Evolutionary conservation across 371 early-diverging fungal genomes (phyloP).

Genomic region (Synchytrium microbalum): DNA sequence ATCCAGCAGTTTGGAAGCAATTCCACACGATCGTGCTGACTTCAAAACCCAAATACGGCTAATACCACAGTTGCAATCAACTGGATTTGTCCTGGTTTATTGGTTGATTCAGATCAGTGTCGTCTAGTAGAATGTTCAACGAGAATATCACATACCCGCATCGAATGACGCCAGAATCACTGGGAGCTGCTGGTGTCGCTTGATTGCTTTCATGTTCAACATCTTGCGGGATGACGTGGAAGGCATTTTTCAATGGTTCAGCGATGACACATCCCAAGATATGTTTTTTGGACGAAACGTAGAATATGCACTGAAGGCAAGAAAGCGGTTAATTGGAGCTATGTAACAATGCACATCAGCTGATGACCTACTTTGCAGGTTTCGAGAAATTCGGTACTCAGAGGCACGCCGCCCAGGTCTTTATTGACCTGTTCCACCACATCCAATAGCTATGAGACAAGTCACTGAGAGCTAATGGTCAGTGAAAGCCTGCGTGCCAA

Average conservation of each 20-base stretch:
- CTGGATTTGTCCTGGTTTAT: too few relatives aligned
- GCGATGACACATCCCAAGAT: not conserved
- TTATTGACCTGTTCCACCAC: not conserved
- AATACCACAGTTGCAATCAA: not conserved
- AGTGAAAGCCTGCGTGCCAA: too few relatives aligned
- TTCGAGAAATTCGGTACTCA: not conserved
- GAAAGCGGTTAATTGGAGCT: too few relatives aligned
- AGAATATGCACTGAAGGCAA: not conserved
- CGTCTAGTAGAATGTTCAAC: too few relatives aligned
- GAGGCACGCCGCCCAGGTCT: not conserved
- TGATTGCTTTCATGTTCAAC: not conserved
- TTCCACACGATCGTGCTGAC: not conserved
- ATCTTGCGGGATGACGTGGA: not conserved
- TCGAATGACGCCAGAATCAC: not conserved
- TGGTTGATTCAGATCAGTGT: too few relatives aligned
- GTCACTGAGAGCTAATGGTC: too few relatives aligned
- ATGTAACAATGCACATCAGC: not conserved
- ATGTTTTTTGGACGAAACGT: not conserved
- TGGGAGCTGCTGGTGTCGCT: not conserved
- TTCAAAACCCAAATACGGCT: not conserved
- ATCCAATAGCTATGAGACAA: not conserved
- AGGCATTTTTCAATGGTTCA: not conserved
- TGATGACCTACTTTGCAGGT: not conserved
- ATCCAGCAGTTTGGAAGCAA: not conserved
- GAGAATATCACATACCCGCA: not conserved